Base-by-base conservation (phyloP, 768 basidiomycete genomes). In the Rhodosporidiobolus sp. region DNA sequence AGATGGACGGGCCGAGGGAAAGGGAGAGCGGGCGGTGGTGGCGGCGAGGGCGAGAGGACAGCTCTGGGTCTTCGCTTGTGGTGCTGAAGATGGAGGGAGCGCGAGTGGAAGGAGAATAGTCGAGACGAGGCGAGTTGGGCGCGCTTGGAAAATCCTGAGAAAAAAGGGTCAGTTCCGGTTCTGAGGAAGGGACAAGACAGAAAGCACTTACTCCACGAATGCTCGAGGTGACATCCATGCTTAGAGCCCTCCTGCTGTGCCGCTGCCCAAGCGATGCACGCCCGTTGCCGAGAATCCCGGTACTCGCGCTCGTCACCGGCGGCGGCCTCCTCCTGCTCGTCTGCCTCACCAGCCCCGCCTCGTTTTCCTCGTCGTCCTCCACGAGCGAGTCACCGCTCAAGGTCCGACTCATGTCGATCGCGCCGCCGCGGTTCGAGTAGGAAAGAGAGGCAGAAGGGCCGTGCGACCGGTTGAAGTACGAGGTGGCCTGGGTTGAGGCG, bases 1-100 rank as follows among this genome's bases (percentile, higher is more conserved):
- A 75, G 50, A 75, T 64, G 5, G 70, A 72, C 9, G 74, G 70
- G 4, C 70, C 70, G 30, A 75, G 70, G 6, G 74, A 75, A 20
- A 75, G 67, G 9, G 67, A 72, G 28, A 75, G 60, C 1, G 74
- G 74, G 22, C 74, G 74, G 38, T 72, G 74, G 20, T 69, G 63
- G 1, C 70, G 67, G 0, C 61, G 54, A 8, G 70, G 60, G 5
- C 74, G 70, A 0, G 53, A 24, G 16, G 65, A 57, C 2, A 43
- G 24, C 8, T 72, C 67, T 7, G 55, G 50, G 60, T 72, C 70
- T 19, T 65, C 67, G 34, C 55, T 63, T 7, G 69, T 53, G 50
- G 60, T 61, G 54, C 67, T 66, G 62, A 70, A 74, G 50, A 74
- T 56, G 16, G 68, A 70, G 7, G 67, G 48, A 0, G 74, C 59